A percentile compares a stretch with the other conserved stretches of the same genome.
Evolutionary conservation across 2,329 filamentous ascomycete genomes (phyloP).

Genomic region (Chrysoporthe deuterocubensis): DNA sequence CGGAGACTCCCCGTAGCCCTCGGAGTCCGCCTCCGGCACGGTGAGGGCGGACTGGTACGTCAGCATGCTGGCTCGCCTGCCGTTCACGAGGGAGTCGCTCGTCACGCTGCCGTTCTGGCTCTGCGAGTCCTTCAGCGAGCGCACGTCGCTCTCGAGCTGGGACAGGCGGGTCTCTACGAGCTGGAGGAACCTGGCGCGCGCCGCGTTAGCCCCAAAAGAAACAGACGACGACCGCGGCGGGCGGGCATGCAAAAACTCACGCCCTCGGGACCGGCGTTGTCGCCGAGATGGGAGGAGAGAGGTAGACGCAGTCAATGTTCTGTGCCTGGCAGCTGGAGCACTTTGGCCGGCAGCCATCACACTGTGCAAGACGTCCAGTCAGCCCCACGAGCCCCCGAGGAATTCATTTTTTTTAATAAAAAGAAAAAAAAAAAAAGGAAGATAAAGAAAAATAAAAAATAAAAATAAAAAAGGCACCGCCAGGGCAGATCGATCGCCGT

Average conservation of each 20-base stretch:
- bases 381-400: neutral
- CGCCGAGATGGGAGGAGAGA: constrained; percentile 25
- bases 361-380: constrained; percentile 18
- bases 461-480: neutral
- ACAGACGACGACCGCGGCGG: too few species aligned
- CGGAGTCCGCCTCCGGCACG: constrained; percentile 39
- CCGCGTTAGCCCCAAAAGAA: neutral
- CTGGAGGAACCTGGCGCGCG: constrained; percentile 18
- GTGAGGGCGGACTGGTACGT: constrained; percentile 11
- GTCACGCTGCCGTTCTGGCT: constrained; percentile 17
- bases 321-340: constrained; percentile 26
- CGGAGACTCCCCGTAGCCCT: constrained; percentile 17
- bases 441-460: neutral
- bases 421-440: neutral
- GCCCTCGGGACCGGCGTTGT: constrained; percentile 27
- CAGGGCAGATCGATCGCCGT: neutral
- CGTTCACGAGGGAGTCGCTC: constrained; percentile 12
- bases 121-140: constrained; percentile 19
- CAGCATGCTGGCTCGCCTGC: constrained; percentile 13
- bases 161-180: constrained; percentile 25
- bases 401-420: neutral
- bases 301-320: constrained; percentile 26
- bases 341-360: constrained; percentile 28
- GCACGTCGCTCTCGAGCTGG: constrained; percentile 27
- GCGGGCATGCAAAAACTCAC: constrained; percentile 9